These are phyloP conservation scores for Begonia masoniana DNA, from an alignment of 306 rosid genomes.

Conservation along the genomic window DNA sequence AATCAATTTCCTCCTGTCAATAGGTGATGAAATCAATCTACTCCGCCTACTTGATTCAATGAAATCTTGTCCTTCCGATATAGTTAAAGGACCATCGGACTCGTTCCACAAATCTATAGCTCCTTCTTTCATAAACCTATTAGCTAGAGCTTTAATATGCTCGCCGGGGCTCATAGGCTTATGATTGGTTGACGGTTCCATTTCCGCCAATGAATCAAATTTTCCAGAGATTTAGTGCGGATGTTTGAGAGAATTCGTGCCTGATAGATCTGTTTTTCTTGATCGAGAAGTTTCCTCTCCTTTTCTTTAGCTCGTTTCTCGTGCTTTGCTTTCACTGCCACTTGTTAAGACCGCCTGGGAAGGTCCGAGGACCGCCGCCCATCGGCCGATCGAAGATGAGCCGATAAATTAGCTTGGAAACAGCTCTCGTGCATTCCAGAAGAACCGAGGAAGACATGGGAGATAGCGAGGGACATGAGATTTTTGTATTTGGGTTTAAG, in stretches of 20 bases:
- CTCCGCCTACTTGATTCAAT: slow-evolving; percentile 3
- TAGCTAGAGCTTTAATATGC: slow-evolving; percentile 61
- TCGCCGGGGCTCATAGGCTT: slow-evolving; percentile 44
- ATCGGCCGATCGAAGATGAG: slow-evolving; percentile 34
- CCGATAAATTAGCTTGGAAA: slow-evolving; percentile 23
- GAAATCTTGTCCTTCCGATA: slow-evolving; percentile 7
- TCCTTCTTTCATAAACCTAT: slow-evolving; percentile 59
- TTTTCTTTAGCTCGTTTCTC: slow-evolving; percentile 75
- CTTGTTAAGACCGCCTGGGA: slow-evolving; percentile 78
- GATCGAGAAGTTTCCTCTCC: slow-evolving; percentile 50
- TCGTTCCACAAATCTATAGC: no score
- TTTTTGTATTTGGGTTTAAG: no score
- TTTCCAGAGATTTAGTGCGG: slow-evolving; percentile 39
- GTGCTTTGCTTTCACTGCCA: slow-evolving; percentile 99
- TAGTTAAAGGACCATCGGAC: slow-evolving; percentile 38
- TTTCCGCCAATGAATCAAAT: slow-evolving; percentile 11
- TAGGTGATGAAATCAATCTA: slow-evolving; percentile 19
- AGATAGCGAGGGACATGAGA: no score
- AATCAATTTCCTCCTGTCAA: slow-evolving; percentile 24
- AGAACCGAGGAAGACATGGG: slow-evolving; percentile 36
- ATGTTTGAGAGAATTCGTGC: slow-evolving; percentile 82
- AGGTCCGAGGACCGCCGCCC: slow-evolving; percentile 96
- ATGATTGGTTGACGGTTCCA: slow-evolving; percentile 19
- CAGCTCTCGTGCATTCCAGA: slow-evolving; percentile 19
- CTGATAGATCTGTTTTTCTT: slow-evolving; percentile 74